Evolutionary conservation across 2,329 filamentous ascomycete genomes (phyloP).

Genomic region (Immersiporthe knoxdaviesiana): DNA sequence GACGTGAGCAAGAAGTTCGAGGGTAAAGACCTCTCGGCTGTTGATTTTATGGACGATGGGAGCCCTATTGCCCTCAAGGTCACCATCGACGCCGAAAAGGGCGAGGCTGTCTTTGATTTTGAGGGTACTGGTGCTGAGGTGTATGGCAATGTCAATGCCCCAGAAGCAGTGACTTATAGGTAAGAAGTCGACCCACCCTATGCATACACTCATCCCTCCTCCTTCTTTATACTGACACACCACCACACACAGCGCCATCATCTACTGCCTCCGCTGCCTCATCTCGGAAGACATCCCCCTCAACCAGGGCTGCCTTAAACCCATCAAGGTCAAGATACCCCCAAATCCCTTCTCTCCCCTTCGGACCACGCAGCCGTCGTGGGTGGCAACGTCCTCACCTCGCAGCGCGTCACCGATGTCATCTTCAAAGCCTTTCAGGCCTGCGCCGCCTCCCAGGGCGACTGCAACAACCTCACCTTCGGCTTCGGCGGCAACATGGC

Average conservation of each 20-base stretch:
- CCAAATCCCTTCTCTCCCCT: slow-evolving; percentile 73
- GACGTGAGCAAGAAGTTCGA: slow-evolving; percentile 70
- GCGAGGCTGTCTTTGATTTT: slow-evolving; percentile 79
- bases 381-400: slow-evolving; percentile 80
- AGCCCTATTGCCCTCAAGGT: slow-evolving; percentile 76
- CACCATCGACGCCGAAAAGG: slow-evolving; percentile 73
- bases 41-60: slow-evolving; percentile 88
- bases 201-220: too few species aligned
- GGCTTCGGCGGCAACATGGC: slow-evolving; percentile 73
- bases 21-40: slow-evolving; percentile 70
- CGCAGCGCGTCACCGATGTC: slow-evolving; percentile 81
- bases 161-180: slow-evolving; percentile 74
- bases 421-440: slow-evolving; percentile 80
- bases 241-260: slow-evolving; percentile 63
- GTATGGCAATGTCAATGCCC: slow-evolving; percentile 77
- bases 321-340: slow-evolving; percentile 77
- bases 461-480: slow-evolving; percentile 85
- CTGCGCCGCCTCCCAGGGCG: slow-evolving; percentile 78
- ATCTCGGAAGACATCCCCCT: slow-evolving; percentile 82
- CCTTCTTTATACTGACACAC: slow-evolving; percentile 8
- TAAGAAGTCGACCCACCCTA: background rate
- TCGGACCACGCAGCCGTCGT: slow-evolving; percentile 79
- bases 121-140: slow-evolving; percentile 75
- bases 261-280: slow-evolving; percentile 81
- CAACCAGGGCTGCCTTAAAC: slow-evolving; percentile 82